These are phyloP conservation scores for Amphibolis antarctica DNA, from an alignment of 106 monocot genomes.

Conservation along the genomic window DNA sequence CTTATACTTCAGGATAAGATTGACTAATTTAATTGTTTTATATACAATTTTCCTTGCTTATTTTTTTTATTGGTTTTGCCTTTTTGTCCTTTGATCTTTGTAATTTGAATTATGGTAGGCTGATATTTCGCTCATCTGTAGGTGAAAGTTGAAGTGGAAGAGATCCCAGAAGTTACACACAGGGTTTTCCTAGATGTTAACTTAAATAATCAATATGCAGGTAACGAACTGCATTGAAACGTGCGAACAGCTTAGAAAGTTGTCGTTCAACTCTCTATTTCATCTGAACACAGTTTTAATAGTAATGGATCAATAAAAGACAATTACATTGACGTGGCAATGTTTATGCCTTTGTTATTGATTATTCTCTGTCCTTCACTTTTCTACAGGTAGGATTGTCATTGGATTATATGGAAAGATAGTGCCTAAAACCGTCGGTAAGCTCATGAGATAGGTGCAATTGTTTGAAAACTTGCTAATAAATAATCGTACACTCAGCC, in stretches of 20 bases:
- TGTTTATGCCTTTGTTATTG: background rate
- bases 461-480: constrained; percentile 5
- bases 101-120: background rate
- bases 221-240: constrained; percentile 18
- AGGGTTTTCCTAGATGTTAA: constrained; percentile 78
- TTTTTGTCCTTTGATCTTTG: background rate
- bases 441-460: background rate
- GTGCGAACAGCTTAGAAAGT: background rate
- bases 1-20: no score
- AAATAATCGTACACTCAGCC: background rate
- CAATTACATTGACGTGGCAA: background rate
- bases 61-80: no score
- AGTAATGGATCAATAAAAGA: background rate
- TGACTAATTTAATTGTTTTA: no score
- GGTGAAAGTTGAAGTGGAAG: constrained; percentile 34
- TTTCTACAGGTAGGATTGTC: constrained; percentile 73
- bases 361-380: background rate
- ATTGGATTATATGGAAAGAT: constrained; percentile 80
- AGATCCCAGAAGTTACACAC: constrained; percentile 62
- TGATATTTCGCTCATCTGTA: constrained; percentile 18
- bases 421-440: constrained; percentile 93
- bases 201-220: constrained; percentile 62
- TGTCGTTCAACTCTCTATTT: background rate
- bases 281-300: background rate
- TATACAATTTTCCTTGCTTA: no score